Base-by-base conservation (phyloP, 371 early-diverging fungal genomes). In the Syncephalis plumigaleata region DNA sequence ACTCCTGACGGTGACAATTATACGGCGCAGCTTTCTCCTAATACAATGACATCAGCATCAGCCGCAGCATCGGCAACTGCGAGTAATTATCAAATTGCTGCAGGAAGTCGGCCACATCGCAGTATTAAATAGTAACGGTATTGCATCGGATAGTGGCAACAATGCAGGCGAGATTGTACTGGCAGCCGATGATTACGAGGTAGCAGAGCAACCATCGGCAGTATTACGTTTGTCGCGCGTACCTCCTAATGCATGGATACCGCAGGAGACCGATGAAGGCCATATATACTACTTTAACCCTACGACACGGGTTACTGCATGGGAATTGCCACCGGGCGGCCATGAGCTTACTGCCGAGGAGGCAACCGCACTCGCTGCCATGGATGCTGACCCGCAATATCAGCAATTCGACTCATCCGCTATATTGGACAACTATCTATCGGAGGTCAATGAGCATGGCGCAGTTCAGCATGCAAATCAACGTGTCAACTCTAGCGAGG, bases 271-370 rank as follows among this genome's bases (percentile, higher is more conserved):
- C 1, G 57, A 59, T 0, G 73, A 76, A 47, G 74, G 76, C 4
- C 59, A 66, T n/a, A 48, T 58, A 17, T 78, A 67, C 51, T 75
- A 68, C 48, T 73, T 60, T 52, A 76, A 79, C 48, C 61, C 64
- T 38, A 50, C 64, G 9, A 75, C 78, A 1, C 65, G 70, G 31
- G 65, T 71, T 39, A 70, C 72, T 0, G 56, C 66, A 1, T 78
- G 76, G 75, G 52, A 52, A 15, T 38, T 52, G 22, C 51, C 54
- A 25, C 27, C 25, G 40, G 49, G 46, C 39, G 46, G 36, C 27
- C 31, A 26, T 40, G 39, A 36, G n/a, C 42, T 52, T 39, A 16
- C 26, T 26, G 7, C 31, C 4, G 31, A 31, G 11, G 31, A 11
- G 4, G 20, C n/a, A 11, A 15, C 27, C 2, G 23, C 25, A 15